phyloP scores from a whole-genome alignment of 1,284 basidiomycete species.

The Microstroma glucosiphilum region DNA sequence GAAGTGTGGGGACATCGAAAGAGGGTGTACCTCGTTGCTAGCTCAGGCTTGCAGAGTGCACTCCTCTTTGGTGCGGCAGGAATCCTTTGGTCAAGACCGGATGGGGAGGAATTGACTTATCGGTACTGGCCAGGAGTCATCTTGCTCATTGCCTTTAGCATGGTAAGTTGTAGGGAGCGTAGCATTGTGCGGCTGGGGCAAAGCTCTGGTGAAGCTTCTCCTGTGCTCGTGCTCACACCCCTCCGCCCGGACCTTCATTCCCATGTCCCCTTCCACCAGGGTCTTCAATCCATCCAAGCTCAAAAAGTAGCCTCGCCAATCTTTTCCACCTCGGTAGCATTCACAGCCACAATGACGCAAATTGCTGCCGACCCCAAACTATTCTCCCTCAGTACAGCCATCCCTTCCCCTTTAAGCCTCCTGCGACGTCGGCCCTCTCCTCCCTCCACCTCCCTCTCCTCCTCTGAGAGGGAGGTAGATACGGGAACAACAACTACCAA shows the following conservation, averaged over 20 bases:
- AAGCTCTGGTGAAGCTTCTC: too few relatives aligned
- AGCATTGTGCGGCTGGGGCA: too few relatives aligned
- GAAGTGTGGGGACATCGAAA: slow-evolving; percentile 26
- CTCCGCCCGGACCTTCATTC: neutral
- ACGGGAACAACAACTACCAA: neutral
- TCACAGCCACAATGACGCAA: slow-evolving; percentile 42
- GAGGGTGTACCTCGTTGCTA: slow-evolving; percentile 24
- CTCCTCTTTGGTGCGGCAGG: slow-evolving; percentile 30
- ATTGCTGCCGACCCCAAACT: slow-evolving; percentile 41
- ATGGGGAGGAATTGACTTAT: slow-evolving; percentile 29
- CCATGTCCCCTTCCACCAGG: slow-evolving; percentile 11
- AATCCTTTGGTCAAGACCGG: slow-evolving; percentile 32
- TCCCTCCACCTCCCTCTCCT: neutral
- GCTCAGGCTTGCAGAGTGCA: slow-evolving; percentile 20
- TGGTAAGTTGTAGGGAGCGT: neutral
- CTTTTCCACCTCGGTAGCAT: slow-evolving; percentile 39
- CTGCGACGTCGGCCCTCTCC: too few relatives aligned
- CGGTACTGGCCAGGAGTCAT: slow-evolving; percentile 32
- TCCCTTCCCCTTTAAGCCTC: slow-evolving; percentile 14
- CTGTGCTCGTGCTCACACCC: neutral
- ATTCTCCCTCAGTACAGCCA: slow-evolving; percentile 13
- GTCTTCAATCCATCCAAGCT: slow-evolving; percentile 36
- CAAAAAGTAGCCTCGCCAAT: slow-evolving; percentile 39
- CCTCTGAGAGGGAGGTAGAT: neutral
- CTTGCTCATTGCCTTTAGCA: slow-evolving; percentile 8